Base-by-base conservation (phyloP, 352 stramenopile genomes). In the Globisporangium recalcitrans region DNA sequence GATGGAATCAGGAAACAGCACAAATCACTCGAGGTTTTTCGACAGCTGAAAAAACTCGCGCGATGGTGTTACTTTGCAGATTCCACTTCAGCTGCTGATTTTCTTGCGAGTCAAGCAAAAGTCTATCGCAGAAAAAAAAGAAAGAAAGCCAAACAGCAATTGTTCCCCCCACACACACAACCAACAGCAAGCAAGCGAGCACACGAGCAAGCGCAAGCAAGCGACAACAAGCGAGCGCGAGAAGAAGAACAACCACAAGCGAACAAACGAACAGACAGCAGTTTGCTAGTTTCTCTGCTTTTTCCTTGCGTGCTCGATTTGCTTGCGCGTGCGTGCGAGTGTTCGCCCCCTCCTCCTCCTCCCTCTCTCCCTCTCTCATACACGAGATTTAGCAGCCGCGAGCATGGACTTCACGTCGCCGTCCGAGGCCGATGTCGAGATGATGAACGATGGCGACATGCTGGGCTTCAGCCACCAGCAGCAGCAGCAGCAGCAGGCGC, bases 391-490 rank as follows among this genome's bases (percentile, higher is more conserved):
- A 29, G 19, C 21, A 58, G 31, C 21, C 9, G 29, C 52, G 13
- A 65, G 13, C 13, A 90, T 90, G 77, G 78, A 90, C 42, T 90
- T 86, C 61, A 66, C 72, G 34, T 42, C 34, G 4, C 13, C 34
- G 3, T 77, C 76, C 44, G 80, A 90, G 27, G 68, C 70, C 48
- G 81, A 90, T 51, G 81, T 90, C 52, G 77, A 90, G 57, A 90
- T 90, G 81, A 88, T 90, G 75, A 77, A 87, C 57, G 78, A 88
- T 49, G 72, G 87, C 63, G 69, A 73, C 40, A 71, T 88, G 70
- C 67, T 90, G 2, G 67, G 68, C 14, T 86, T 82, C 54, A 68
- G 68, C 53, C 61, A 58, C n/a, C 60, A 21, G 13, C 36, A 47
- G 21, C 24, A 36, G 13, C 27, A 56, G 31, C 16, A 11, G 8